Conservation (phyloP, 164 flowering plant species). For the Houttuynia cordata region DNA sequence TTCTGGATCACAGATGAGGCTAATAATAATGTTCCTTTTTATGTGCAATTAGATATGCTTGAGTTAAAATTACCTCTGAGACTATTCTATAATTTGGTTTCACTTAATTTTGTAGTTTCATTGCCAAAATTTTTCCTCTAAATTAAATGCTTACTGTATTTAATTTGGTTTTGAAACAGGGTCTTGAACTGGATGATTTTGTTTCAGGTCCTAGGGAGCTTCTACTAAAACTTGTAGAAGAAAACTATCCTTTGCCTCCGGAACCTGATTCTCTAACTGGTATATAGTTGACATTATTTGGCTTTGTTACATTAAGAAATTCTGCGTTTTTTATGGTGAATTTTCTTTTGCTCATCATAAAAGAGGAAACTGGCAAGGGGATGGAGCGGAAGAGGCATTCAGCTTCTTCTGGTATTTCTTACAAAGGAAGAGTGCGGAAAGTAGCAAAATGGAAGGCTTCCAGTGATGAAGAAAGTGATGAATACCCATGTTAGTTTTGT, state of each 20-base stretch:
- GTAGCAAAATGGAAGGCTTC: constrained; percentile 60
- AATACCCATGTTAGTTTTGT: constrained; percentile 47
- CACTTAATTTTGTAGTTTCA: no score
- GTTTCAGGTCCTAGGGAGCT: constrained; percentile 97
- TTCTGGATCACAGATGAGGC: no score
- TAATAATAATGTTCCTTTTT: no score
- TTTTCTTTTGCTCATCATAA: constrained; percentile 14
- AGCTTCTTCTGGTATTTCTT: constrained; percentile 69
- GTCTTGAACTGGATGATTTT: constrained; percentile 92
- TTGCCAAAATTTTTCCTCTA: neutral
- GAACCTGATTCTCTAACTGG: constrained; percentile 72
- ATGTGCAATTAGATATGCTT: no score
- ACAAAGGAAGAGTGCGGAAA: constrained; percentile 82
- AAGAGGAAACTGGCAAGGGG: constrained; percentile 76
- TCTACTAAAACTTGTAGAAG: constrained; percentile 89
- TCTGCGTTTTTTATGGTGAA: neutral
- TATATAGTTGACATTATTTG: constrained; percentile 6
- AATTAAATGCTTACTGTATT: neutral
- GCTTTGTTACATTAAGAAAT: neutral
- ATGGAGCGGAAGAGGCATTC: constrained; percentile 80
- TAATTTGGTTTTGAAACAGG: constrained; percentile 26
- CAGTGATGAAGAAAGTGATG: constrained; percentile 68
- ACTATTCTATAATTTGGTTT: no score
- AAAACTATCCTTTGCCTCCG: constrained; percentile 89
- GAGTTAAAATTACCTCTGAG: no score